Percentiles rank a stretch among this genome's conserved stretches.
Evolutionary conservation across 2,329 filamentous ascomycete genomes (phyloP).

Genomic region (Fusarium zealandicum): DNA sequence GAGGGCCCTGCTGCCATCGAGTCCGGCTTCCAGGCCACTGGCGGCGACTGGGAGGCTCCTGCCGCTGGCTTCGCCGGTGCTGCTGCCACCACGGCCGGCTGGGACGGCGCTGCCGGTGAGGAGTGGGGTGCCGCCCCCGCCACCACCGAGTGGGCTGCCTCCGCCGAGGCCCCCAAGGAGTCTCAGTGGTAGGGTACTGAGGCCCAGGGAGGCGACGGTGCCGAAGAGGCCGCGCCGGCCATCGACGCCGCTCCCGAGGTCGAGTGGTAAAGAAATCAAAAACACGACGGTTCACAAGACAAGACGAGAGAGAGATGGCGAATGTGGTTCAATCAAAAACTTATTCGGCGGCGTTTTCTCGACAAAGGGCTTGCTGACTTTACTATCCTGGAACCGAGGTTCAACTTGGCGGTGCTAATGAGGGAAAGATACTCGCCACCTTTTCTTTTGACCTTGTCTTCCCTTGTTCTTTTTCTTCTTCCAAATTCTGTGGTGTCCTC

Average conservation of each 20-base stretch:
- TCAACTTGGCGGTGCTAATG: constrained; percentile 83
- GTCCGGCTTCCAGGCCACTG: constrained; percentile 71
- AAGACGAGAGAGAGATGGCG: constrained; percentile 26
- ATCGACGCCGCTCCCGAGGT: neutral
- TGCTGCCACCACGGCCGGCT: constrained; percentile 58
- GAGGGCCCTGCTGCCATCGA: constrained; percentile 81
- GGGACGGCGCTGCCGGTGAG: constrained; percentile 64
- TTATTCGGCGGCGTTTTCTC: constrained; percentile 39
- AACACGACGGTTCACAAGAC: constrained; percentile 17
- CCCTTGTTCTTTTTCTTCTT: constrained; percentile 15
- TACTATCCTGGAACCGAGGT: constrained; percentile 47
- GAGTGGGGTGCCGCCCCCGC: constrained; percentile 72
- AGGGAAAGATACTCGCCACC: constrained; percentile 95
- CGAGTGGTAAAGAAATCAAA: constrained; percentile 34
- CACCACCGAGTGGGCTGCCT: constrained; percentile 74
- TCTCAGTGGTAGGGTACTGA: constrained; percentile 57
- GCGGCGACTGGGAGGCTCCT: constrained; percentile 85
- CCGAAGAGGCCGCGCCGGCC: neutral
- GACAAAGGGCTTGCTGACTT: constrained; percentile 38
- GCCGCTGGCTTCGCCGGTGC: constrained; percentile 74
- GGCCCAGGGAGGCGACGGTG: constrained; percentile 19
- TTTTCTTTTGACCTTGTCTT: constrained; percentile 39
- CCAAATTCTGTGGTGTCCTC: constrained; percentile 1
- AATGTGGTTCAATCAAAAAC: constrained; percentile 40
- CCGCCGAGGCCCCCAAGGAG: constrained; percentile 62